Evolutionary conservation across 1,139 yeast genomes (phyloP).

Genomic region (Candida pseudoviswanathii): DNA sequence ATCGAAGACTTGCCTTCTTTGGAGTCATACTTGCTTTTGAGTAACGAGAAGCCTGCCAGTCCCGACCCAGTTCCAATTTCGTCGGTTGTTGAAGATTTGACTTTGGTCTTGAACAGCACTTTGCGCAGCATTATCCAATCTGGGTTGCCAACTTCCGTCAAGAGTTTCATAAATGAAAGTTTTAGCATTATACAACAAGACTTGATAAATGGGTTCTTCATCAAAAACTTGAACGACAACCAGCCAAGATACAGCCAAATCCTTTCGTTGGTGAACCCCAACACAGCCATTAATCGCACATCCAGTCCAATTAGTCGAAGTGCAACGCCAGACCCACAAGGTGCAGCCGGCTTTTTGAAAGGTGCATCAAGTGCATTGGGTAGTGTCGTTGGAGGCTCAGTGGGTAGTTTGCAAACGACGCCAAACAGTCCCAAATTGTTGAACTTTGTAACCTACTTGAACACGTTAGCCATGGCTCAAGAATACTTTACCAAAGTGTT

Average conservation of each 20-base stretch:
- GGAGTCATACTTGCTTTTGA: conserved; percentile 29
- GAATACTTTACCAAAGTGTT: conserved; percentile 55
- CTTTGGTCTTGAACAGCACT: conserved; percentile 70
- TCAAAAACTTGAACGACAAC: conserved; percentile 56
- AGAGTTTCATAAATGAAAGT: conserved; percentile 45
- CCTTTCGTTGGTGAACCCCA: conserved; percentile 25
- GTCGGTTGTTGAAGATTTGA: conserved; percentile 84
- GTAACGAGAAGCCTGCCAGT: conserved; percentile 16
- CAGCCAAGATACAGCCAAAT: conserved; percentile 54
- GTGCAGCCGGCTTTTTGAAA: conserved; percentile 39
- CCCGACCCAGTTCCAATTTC: conserved; percentile 70
- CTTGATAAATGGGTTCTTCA: conserved; percentile 40
- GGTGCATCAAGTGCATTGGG: conserved; percentile 52
- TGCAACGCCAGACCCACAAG: conserved; percentile 36
- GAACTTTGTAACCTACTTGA: conserved; percentile 56
- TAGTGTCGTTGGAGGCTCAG: conserved; percentile 40
- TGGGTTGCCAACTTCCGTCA: conserved; percentile 58
- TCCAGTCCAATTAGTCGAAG: conserved; percentile 33
- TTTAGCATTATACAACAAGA: conserved; percentile 37
- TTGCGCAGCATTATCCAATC: conserved; percentile 61
- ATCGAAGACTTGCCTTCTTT: conserved; percentile 73
- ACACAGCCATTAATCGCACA: conserved; percentile 12
- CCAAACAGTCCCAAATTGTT: conserved; percentile 40
- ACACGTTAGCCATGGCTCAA: conserved; percentile 61
- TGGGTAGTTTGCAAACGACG: conserved; percentile 22